A percentile compares a stretch with the other conserved stretches of the same genome.
Conservation (phyloP, 495 filamentous ascomycete species). For the Penicillium psychrofluorescens region DNA sequence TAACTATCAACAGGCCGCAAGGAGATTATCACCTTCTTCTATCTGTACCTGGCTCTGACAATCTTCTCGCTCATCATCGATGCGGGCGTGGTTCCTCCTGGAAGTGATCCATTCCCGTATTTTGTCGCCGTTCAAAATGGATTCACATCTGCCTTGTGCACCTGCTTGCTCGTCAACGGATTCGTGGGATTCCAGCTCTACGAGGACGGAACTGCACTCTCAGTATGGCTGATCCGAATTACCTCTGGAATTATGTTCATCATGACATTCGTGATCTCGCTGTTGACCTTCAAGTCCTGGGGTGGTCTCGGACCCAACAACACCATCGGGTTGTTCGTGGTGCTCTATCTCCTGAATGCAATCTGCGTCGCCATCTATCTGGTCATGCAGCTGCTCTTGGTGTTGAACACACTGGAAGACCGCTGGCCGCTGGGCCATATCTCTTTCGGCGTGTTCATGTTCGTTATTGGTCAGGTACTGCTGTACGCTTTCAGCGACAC, state of each 20-base stretch:
- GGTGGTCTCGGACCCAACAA: conserved; percentile 78
- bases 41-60: conserved; percentile 86
- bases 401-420: conserved; percentile 85
- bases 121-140: conserved; percentile 86
- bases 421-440: conserved; percentile 95
- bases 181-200: conserved; percentile 99
- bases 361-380: conserved; percentile 80
- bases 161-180: conserved; percentile 88
- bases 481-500: conserved; percentile 82
- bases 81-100: conserved; percentile 82
- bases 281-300: conserved; percentile 91
- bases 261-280: conserved; percentile 76
- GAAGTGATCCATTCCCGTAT: conserved; percentile 75
- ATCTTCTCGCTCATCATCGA: conserved; percentile 86
- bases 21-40: conserved; percentile 97
- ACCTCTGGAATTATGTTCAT: conserved; percentile 75
- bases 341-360: conserved; percentile 86
- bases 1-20: conserved; percentile 64
- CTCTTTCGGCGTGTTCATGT: conserved; percentile 83
- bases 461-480: conserved; percentile 87
- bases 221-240: conserved; percentile 84
- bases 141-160: conserved; percentile 82
- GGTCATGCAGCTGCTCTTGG: conserved; percentile 80
- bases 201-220: conserved; percentile 93
- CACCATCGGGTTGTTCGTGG: conserved; percentile 83